Percentiles rank a stretch among this genome's conserved stretches.
phyloP scores from a whole-genome alignment of 2,329 filamentous ascomycete species.

The Pseudopyricularia cyperi region DNA sequence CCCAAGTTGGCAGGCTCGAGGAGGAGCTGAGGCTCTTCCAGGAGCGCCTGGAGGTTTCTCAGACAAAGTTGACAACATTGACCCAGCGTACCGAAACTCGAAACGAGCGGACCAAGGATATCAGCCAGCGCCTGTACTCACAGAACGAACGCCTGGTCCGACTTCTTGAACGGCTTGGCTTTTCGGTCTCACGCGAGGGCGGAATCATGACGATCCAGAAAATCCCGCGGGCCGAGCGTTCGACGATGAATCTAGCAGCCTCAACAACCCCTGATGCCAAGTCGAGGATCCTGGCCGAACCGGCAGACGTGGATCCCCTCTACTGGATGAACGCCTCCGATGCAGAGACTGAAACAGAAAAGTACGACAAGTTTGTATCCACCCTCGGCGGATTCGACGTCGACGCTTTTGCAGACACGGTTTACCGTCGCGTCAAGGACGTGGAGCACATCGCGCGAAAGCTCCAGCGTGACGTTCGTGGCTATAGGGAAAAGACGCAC shows the following conservation, averaged over 20 bases:
- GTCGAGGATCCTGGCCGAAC: slow-evolving; percentile 42
- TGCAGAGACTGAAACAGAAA: slow-evolving; percentile 52
- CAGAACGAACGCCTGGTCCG: slow-evolving; percentile 76
- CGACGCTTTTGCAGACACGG: slow-evolving; percentile 69
- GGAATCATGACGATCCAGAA: slow-evolving; percentile 65
- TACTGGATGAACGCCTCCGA: slow-evolving; percentile 70
- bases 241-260: slow-evolving; percentile 14
- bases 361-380: slow-evolving; percentile 63
- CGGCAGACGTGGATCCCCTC: slow-evolving; percentile 57
- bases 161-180: slow-evolving; percentile 77
- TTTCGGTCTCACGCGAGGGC: slow-evolving; percentile 63
- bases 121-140: slow-evolving; percentile 70
- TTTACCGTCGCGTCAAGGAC: slow-evolving; percentile 84
- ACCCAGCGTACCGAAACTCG: slow-evolving; percentile 53
- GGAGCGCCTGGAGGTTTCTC: slow-evolving; percentile 45
- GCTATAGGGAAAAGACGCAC: slow-evolving; percentile 79
- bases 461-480: slow-evolving; percentile 77
- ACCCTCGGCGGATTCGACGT: slow-evolving; percentile 69
- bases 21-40: slow-evolving; percentile 60
- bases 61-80: slow-evolving; percentile 36
- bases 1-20: slow-evolving; percentile 62
- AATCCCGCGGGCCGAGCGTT: slow-evolving; percentile 46
- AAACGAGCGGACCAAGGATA: slow-evolving; percentile 61
- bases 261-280: background rate
- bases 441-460: slow-evolving; percentile 88